Conservation (phyloP, 1,139 yeast genomes). For the Eremothecium cymbalariae region DNA sequence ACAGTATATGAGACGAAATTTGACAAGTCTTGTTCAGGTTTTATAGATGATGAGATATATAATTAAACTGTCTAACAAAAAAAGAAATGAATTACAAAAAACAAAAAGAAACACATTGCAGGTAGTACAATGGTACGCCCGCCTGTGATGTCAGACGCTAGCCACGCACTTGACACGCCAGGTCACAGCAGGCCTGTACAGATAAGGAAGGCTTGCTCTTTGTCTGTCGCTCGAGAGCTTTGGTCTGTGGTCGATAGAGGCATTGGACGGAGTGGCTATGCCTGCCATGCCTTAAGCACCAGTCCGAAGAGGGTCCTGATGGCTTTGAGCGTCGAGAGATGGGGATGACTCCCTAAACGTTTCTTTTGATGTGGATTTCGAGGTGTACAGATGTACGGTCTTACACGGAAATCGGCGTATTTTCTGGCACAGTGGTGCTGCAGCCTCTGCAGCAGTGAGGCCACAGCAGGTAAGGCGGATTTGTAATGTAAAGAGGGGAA, state of each 20-base stretch:
- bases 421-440: too few relatives aligned
- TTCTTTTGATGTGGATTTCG: not conserved
- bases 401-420: too few relatives aligned
- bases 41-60: constrained; percentile 6
- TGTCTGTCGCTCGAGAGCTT: too few relatives aligned
- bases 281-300: too few relatives aligned
- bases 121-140: constrained; percentile 3
- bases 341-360: constrained; percentile 1
- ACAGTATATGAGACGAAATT: constrained; percentile 1
- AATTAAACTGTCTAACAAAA: constrained; percentile 4
- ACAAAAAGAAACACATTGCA: constrained; percentile 4
- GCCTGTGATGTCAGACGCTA: too few relatives aligned
- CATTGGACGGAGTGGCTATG: too few relatives aligned
- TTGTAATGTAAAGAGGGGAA: too few relatives aligned
- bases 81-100: constrained; percentile 6
- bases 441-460: too few relatives aligned
- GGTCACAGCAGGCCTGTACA: not conserved
- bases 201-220: not conserved
- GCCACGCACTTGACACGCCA: not conserved
- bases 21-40: constrained; percentile 1
- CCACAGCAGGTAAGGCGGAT: too few relatives aligned
- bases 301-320: too few relatives aligned
- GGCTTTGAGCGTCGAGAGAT: too few relatives aligned
- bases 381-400: constrained; percentile 3
- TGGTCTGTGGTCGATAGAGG: too few relatives aligned